These are phyloP conservation scores for Scutellaria galericulata DNA, from an alignment of 257 asterid species.

Conservation along the genomic window DNA sequence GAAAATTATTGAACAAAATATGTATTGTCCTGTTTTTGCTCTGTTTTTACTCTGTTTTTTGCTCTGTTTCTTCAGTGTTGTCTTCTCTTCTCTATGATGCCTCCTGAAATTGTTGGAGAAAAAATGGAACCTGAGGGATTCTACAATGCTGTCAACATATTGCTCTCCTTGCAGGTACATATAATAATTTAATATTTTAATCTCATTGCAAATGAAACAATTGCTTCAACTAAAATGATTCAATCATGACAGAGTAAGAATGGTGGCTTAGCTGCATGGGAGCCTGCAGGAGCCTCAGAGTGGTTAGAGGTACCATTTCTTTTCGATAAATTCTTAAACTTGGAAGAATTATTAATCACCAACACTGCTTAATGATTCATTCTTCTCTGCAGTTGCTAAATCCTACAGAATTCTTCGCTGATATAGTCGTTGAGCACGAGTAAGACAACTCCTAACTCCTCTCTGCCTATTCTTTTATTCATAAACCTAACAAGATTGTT, in stretches of 20 bases:
- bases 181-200: neutral
- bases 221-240: neutral
- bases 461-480: neutral
- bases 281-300: conserved; percentile 84
- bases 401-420: conserved; percentile 77
- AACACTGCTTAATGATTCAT: neutral
- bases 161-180: conserved; percentile 73
- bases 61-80: conserved; percentile 56
- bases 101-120: conserved; percentile 72
- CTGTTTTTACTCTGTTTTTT: too few species aligned
- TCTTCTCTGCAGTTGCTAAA: conserved; percentile 57
- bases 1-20: neutral
- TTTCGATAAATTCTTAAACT: neutral
- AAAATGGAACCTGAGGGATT: conserved; percentile 67
- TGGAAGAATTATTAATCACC: neutral
- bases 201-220: neutral
- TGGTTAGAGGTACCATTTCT: conserved; percentile 74
- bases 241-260: conserved; percentile 70
- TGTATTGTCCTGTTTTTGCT: neutral
- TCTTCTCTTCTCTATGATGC: conserved; percentile 82
- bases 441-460: conserved; percentile 42
- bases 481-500: neutral
- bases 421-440: conserved; percentile 74
- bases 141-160: conserved; percentile 76
- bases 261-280: conserved; percentile 95